A percentile compares a stretch with the other conserved stretches of the same genome.
phyloP scores from a whole-genome alignment of 805 yeast species.

The Sugiyamaella chiloensis region DNA sequence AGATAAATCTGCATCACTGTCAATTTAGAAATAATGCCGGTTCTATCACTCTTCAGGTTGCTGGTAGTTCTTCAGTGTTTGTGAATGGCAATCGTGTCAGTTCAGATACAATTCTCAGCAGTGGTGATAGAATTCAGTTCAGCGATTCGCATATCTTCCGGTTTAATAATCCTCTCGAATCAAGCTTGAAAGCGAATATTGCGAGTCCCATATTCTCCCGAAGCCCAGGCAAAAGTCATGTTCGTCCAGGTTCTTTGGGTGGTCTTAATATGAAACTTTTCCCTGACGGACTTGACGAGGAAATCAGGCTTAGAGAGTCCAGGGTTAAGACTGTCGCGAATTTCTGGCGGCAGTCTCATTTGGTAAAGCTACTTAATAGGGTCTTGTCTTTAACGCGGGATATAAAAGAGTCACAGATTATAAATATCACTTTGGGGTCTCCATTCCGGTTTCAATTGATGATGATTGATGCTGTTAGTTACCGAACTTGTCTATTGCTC shows the following conservation, averaged over 20 bases:
- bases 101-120: conserved; percentile 17
- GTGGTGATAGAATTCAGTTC: conserved; percentile 27
- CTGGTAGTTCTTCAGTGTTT: conserved; percentile 10
- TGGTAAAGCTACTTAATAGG: not conserved
- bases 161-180: conserved; percentile 22
- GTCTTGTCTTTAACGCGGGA: not conserved
- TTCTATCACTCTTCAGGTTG: conserved; percentile 22
- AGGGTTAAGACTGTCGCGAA: not conserved
- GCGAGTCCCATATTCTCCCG: not conserved
- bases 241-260: not conserved
- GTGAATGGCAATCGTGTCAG: conserved; percentile 24
- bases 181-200: not conserved
- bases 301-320: not conserved
- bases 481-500: not conserved
- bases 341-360: not conserved
- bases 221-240: not conserved
- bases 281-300: not conserved
- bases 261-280: too few species aligned
- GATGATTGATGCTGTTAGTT: not conserved
- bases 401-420: not conserved
- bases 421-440: not conserved
- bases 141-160: conserved; percentile 28
- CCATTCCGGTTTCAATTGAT: not conserved
- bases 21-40: conserved; percentile 20
- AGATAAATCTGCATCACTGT: conserved; percentile 24